phyloP scores from a whole-genome alignment of 2,329 filamentous ascomycete genomes.

The Cladosporium sp. region DNA sequence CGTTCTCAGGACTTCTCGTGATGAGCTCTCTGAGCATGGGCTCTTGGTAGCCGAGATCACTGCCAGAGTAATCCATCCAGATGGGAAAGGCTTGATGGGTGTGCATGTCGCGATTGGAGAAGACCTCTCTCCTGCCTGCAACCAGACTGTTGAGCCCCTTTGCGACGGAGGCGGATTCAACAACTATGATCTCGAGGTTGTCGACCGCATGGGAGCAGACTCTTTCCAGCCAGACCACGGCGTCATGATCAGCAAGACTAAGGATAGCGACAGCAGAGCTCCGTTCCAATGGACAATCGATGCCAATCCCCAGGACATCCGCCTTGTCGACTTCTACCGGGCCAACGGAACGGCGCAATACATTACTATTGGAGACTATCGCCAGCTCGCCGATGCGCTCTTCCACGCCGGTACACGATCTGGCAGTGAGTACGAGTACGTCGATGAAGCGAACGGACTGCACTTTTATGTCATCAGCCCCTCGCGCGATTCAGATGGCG shows the following conservation, averaged over 20 bases:
- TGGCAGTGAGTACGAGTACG: slow-evolving; percentile 52
- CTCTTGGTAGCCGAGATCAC: slow-evolving; percentile 50
- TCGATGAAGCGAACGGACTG: slow-evolving; percentile 50
- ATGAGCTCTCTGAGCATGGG: slow-evolving; percentile 42
- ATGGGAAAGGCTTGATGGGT: slow-evolving; percentile 47
- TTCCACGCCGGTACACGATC: slow-evolving; percentile 57
- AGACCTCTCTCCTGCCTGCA: slow-evolving; percentile 50
- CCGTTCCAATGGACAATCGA: slow-evolving; percentile 59
- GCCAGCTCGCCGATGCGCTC: slow-evolving; percentile 55
- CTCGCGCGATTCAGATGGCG: slow-evolving; percentile 43
- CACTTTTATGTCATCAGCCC: slow-evolving; percentile 54
- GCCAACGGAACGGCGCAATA: slow-evolving; percentile 51
- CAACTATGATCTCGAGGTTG: slow-evolving; percentile 55
- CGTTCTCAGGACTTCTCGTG: slow-evolving; percentile 48
- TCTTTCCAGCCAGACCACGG: slow-evolving; percentile 54
- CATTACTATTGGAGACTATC: slow-evolving; percentile 55
- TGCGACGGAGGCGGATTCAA: slow-evolving; percentile 55
- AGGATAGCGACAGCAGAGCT: slow-evolving; percentile 41
- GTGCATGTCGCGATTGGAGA: slow-evolving; percentile 49
- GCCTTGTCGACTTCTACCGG: slow-evolving; percentile 51
- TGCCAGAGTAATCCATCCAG: slow-evolving; percentile 45
- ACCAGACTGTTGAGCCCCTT: slow-evolving; percentile 44
- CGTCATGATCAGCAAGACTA: slow-evolving; percentile 57
- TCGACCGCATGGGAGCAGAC: slow-evolving; percentile 57
- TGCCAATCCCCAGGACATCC: slow-evolving; percentile 55